A percentile compares a stretch with the other conserved stretches of the same genome.
These are phyloP conservation scores for Elongisporangium senticosum DNA, from an alignment of 352 stramenopile genomes.

Conservation along the genomic window DNA sequence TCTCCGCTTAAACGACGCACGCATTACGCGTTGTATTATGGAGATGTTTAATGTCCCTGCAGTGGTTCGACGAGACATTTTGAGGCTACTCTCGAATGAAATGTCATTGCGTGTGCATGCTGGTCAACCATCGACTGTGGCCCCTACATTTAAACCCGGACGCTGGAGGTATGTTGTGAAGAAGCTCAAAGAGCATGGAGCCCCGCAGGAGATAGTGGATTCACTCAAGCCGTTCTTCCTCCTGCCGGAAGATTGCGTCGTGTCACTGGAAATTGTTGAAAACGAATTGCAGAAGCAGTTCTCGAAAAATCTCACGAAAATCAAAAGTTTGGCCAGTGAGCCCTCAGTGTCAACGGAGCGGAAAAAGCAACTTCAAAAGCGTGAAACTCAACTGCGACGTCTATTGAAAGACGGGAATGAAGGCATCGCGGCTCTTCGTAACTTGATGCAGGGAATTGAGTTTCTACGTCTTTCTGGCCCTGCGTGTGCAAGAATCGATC, in stretches of 20 bases:
- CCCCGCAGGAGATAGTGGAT: conserved; percentile 42
- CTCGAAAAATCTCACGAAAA: conserved; percentile 31
- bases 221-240: conserved; percentile 70
- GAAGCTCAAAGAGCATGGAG: conserved; percentile 57
- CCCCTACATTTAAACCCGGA: conserved; percentile 52
- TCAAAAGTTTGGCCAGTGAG: not conserved
- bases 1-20: conserved; percentile 72
- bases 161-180: conserved; percentile 74
- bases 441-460: conserved; percentile 71
- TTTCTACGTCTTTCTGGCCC: conserved; percentile 50
- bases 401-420: conserved; percentile 71
- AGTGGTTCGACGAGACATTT: conserved; percentile 51
- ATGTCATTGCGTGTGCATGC: conserved; percentile 59
- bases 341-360: conserved; percentile 15
- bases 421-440: conserved; percentile 49
- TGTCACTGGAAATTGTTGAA: conserved; percentile 61
- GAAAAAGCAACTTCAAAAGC: conserved; percentile 60
- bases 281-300: conserved; percentile 61
- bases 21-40: conserved; percentile 61
- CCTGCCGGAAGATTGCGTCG: conserved; percentile 55
- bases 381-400: conserved; percentile 49
- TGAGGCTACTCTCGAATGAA: conserved; percentile 76
- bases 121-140: conserved; percentile 48
- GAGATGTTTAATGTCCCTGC: conserved; percentile 57
- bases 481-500: conserved; percentile 62